phyloP scores from a whole-genome alignment of 2,329 filamentous ascomycete species.

The Botrytis deweyae region DNA sequence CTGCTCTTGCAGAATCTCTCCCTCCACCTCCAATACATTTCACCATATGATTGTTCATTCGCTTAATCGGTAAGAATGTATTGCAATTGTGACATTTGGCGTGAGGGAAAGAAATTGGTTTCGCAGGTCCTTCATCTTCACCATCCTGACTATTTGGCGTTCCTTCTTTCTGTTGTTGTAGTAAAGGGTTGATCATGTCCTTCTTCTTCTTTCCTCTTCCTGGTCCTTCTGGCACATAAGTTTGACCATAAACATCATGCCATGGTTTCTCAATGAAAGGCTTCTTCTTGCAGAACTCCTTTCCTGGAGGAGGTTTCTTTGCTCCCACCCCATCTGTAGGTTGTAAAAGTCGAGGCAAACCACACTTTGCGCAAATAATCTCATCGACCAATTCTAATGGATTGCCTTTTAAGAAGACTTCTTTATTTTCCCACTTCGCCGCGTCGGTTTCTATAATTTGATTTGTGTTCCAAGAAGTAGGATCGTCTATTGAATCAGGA shows the following conservation, averaged over 20 bases:
- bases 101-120: slow-evolving; percentile 63
- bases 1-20: slow-evolving; percentile 60
- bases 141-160: slow-evolving; percentile 50
- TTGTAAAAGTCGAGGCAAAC: slow-evolving; percentile 70
- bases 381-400: slow-evolving; percentile 69
- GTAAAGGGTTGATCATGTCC: slow-evolving; percentile 58
- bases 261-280: slow-evolving; percentile 75
- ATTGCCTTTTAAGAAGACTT: slow-evolving; percentile 68
- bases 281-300: slow-evolving; percentile 76
- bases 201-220: slow-evolving; percentile 83
- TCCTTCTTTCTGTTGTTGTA: slow-evolving; percentile 32
- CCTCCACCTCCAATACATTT: slow-evolving; percentile 67
- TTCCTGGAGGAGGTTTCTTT: slow-evolving; percentile 61
- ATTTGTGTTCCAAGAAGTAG: slow-evolving; percentile 45
- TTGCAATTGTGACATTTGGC: slow-evolving; percentile 68
- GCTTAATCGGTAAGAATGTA: slow-evolving; percentile 62
- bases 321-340: slow-evolving; percentile 70
- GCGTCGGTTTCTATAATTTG: slow-evolving; percentile 62
- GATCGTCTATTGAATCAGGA: slow-evolving; percentile 30
- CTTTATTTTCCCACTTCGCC: slow-evolving; percentile 68
- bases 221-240: slow-evolving; percentile 70
- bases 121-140: slow-evolving; percentile 49
- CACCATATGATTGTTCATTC: slow-evolving; percentile 67
- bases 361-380: slow-evolving; percentile 72
- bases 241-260: slow-evolving; percentile 80